Percentiles rank a stretch among this genome's conserved stretches.
Conservation (phyloP, 331 rosid species). For the Acacia pycnantha region DNA sequence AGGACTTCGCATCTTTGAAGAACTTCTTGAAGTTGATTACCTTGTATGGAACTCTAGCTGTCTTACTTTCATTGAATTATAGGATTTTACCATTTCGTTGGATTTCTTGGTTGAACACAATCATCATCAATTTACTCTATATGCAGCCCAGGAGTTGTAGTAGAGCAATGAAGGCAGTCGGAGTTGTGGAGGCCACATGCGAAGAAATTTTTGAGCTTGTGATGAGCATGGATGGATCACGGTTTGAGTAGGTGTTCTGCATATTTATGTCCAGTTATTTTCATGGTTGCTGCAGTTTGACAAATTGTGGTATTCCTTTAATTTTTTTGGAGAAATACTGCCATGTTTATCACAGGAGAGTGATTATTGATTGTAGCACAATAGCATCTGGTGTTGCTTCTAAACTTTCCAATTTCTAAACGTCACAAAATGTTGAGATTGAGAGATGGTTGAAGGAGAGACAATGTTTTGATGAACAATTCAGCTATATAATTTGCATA, state of each 20-base stretch:
- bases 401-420: background rate
- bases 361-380: constrained; percentile 18
- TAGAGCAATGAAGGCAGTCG: constrained; percentile 99
- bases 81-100: constrained; percentile 6
- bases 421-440: background rate
- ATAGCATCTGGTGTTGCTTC: constrained; percentile 9
- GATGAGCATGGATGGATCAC: constrained; percentile 99
- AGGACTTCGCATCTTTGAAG: constrained; percentile 97
- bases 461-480: background rate
- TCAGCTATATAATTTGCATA: background rate
- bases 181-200: constrained; percentile 97
- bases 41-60: constrained; percentile 60
- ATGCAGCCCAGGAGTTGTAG: constrained; percentile 98
- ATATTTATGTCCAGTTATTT: background rate
- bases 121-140: constrained; percentile 35
- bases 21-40: constrained; percentile 96
- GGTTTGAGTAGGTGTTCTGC: constrained; percentile 98
- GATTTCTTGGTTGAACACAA: constrained; percentile 35
- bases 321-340: constrained; percentile 11
- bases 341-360: background rate
- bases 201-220: constrained; percentile 98
- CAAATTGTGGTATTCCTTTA: constrained; percentile 20
- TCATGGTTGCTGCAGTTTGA: constrained; percentile 18
- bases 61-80: constrained; percentile 25
- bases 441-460: background rate